Conservation (phyloP, 805 yeast species). For the Komagataella pseudopastoris region DNA sequence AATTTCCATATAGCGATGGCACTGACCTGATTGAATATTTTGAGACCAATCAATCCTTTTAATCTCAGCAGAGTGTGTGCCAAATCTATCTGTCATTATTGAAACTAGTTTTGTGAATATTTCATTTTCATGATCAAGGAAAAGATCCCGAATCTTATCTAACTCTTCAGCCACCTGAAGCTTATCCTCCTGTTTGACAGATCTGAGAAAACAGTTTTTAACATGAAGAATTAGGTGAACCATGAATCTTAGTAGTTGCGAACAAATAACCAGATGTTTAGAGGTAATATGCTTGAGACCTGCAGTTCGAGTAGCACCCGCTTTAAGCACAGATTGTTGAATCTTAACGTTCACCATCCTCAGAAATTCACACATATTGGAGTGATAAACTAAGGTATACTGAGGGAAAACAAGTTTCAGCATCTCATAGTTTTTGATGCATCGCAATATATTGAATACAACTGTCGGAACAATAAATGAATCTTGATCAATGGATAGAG, state of each 20-base stretch:
- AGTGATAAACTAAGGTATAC: constrained; percentile 23
- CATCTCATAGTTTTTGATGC: constrained; percentile 38
- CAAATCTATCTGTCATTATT: constrained; percentile 54
- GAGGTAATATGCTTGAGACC: constrained; percentile 65
- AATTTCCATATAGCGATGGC: constrained; percentile 51
- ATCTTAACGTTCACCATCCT: constrained; percentile 39
- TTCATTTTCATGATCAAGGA: constrained; percentile 49
- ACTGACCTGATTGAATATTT: constrained; percentile 27
- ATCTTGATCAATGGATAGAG: constrained; percentile 32
- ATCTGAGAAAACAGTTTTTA: constrained; percentile 15
- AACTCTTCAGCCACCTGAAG: constrained; percentile 16
- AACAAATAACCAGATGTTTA: constrained; percentile 53
- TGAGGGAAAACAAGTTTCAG: constrained; percentile 45
- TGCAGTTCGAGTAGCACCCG: constrained; percentile 66
- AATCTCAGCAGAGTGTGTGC: constrained; percentile 34
- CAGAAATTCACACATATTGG: constrained; percentile 29
- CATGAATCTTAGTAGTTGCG: constrained; percentile 46
- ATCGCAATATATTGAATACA: constrained; percentile 21
- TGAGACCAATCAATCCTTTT: constrained; percentile 35
- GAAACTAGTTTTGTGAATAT: constrained; percentile 51
- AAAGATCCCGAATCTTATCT: constrained; percentile 24
- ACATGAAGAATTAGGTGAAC: constrained; percentile 23
- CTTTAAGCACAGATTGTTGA: constrained; percentile 51
- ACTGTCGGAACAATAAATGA: constrained; percentile 49
- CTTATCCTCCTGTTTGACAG: constrained; percentile 14